Evolutionary conservation across 2,329 filamentous ascomycete genomes (phyloP).

Genomic region (Colletotrichum sp.): DNA sequence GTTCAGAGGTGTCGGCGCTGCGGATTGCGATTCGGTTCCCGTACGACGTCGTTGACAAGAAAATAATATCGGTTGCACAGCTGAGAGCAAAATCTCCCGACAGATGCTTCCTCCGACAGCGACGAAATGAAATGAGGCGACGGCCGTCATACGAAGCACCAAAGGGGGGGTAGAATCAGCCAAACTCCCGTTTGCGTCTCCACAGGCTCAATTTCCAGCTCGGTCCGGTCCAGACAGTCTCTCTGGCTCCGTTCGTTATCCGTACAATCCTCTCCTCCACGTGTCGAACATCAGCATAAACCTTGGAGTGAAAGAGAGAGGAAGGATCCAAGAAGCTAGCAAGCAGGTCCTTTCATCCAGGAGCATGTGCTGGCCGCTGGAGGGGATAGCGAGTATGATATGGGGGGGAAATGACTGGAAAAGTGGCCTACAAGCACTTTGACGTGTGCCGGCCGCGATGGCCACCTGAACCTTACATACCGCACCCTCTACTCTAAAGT

Average conservation of each 20-base stretch:
- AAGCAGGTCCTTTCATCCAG: not conserved
- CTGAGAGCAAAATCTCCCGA: slow-evolving; percentile 1
- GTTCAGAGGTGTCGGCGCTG: not conserved
- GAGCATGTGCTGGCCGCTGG: not conserved
- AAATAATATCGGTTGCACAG: slow-evolving; percentile 9
- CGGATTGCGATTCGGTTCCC: not conserved
- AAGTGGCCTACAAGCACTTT: slow-evolving; percentile 12
- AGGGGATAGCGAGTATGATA: slow-evolving; percentile 13
- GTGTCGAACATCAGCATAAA: slow-evolving; percentile 15
- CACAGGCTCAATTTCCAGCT: slow-evolving; percentile 7
- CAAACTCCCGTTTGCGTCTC: slow-evolving; percentile 16
- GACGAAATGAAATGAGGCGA: slow-evolving; percentile 4
- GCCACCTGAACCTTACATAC: slow-evolving; percentile 22
- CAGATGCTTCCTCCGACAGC: not conserved
- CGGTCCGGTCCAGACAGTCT: slow-evolving; percentile 4
- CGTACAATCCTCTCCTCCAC: slow-evolving; percentile 7
- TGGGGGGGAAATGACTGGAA: not conserved
- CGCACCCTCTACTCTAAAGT: slow-evolving; percentile 13
- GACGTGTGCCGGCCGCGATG: slow-evolving; percentile 13
- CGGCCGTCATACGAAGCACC: slow-evolving; percentile 7
- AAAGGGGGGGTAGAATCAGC: not conserved
- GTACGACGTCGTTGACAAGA: not conserved
- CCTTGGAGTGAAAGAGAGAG: not conserved
- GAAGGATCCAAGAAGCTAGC: not conserved
- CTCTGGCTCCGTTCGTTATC: not conserved